Base-by-base conservation (phyloP, 768 basidiomycete species). In the Saitozyma podzolica region DNA sequence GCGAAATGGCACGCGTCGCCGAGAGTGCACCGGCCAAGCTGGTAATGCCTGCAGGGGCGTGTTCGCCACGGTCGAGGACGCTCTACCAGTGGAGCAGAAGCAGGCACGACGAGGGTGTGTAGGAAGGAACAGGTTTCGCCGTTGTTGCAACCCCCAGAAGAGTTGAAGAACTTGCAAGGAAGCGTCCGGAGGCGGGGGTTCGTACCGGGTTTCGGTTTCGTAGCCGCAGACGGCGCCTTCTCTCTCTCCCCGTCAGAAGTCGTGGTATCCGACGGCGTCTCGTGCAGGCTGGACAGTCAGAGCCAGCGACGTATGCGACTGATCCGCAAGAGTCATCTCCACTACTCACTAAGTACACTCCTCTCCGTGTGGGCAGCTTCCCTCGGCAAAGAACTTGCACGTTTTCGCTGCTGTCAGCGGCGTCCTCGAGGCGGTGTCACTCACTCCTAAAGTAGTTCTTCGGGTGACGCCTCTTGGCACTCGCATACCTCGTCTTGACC, bases 1-100 rank as follows among this genome's bases (percentile, higher is more conserved):
- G 78, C 78, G 60, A 79, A 79, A 64, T 76, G 74, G 54, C 78
- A 79, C 6, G 72, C 64, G 19, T 79, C 74, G 11, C 76, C 78
- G 8, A 77, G 64, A 2, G 61, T 62, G 62, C 78, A 79, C 43
- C 61, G 58, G 3, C 69, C 69, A 6, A 70, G 50, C 55, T 73
- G 76, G 56, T 57, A 79, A 59, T 79, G 78, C 49, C 74, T 45
- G 59, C 65, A 70, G 2, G 70, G 69, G 51, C 61, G 59, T 5
- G 73, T 79, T 43, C 78, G 62, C 78, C 78, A 79, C 29, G 78
- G 75, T 63, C 76, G 47, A 9, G 78, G 78, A 50, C 63, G 61
- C 13, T 72, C 64, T 7, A 76, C 66, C 7, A 78, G 52, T 9
- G 70, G 69, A 6, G 65, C 66, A 16, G 52, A 56, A 4, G 59